phyloP scores from a whole-genome alignment of 306 rosid genomes.

The Oemleria cerasiformis region DNA sequence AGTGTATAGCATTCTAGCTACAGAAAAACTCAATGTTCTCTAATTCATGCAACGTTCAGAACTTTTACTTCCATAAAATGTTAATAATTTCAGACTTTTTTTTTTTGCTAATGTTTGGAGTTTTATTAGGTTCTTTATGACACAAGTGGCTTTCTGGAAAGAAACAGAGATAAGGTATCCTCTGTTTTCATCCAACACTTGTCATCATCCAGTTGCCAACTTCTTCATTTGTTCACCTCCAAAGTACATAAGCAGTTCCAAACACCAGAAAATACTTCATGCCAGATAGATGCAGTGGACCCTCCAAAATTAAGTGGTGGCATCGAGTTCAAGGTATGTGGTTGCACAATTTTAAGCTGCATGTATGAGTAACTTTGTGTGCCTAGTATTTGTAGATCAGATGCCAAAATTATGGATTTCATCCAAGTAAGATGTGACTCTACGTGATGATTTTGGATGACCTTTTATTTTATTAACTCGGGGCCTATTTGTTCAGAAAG shows the following conservation, averaged over 20 bases:
- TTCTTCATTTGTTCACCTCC: slow-evolving; percentile 53
- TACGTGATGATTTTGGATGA: slow-evolving; percentile 22
- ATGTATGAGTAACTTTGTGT: slow-evolving; percentile 5
- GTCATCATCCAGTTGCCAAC: slow-evolving; percentile 59
- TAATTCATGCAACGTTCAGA: slow-evolving; percentile 17
- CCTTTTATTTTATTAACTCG: background rate
- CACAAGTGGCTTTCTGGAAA: slow-evolving; percentile 77
- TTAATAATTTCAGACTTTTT: slow-evolving; percentile 10
- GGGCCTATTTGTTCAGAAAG: slow-evolving; percentile 15
- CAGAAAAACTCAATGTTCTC: background rate
- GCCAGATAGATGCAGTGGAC: slow-evolving; percentile 40
- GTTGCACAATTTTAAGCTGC: slow-evolving; percentile 9
- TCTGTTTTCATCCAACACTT: slow-evolving; percentile 64
- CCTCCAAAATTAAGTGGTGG: slow-evolving; percentile 58
- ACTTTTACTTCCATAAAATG: background rate
- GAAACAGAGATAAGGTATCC: slow-evolving; percentile 77
- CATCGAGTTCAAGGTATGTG: slow-evolving; percentile 72
- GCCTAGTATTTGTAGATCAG: background rate
- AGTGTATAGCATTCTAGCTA: background rate
- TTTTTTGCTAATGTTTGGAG: slow-evolving; percentile 27
- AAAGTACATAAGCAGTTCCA: slow-evolving; percentile 38
- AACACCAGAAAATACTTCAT: slow-evolving; percentile 38
- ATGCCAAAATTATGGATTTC: slow-evolving; percentile 13
- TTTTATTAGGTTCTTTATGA: slow-evolving; percentile 70
- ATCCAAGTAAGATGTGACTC: background rate